Conservation (phyloP, 768 basidiomycete species). For the Botryobasidium botryosum region DNA sequence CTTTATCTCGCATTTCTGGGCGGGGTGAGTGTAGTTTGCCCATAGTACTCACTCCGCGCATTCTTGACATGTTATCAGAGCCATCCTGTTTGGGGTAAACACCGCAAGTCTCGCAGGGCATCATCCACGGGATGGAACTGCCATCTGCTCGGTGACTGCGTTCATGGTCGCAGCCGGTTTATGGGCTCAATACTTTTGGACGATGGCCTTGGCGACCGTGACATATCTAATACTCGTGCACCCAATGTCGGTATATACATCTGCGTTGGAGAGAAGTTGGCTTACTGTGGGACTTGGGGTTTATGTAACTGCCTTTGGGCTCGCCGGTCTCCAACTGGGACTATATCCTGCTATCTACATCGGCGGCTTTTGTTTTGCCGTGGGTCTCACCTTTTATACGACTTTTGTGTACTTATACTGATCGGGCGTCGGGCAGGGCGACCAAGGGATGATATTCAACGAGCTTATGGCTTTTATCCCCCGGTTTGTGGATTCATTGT, state of each 20-base stretch:
- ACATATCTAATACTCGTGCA: slow-evolving; percentile 8
- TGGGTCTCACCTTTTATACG: no score
- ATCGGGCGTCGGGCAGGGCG: not conserved
- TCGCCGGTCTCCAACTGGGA: slow-evolving; percentile 6
- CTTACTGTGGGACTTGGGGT: not conserved
- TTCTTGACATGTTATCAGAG: not conserved
- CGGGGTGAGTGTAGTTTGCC: slow-evolving; percentile 4
- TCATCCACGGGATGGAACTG: slow-evolving; percentile 2
- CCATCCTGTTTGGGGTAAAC: not conserved
- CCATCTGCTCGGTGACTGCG: slow-evolving; percentile 1
- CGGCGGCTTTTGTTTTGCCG: slow-evolving; percentile 6
- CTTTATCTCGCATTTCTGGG: slow-evolving; percentile 6
- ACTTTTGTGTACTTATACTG: no score
- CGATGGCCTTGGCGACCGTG: slow-evolving; percentile 6
- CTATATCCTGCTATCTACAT: slow-evolving; percentile 6
- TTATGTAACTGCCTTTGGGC: not conserved
- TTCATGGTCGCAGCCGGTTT: not conserved
- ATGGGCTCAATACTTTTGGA: slow-evolving; percentile 11
- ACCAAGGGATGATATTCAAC: not conserved
- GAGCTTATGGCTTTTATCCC: not conserved
- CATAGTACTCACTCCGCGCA: not conserved
- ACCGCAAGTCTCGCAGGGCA: slow-evolving; percentile 2
- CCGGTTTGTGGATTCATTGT: no score
- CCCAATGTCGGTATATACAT: slow-evolving; percentile 4
- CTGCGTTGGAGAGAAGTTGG: slow-evolving; percentile 5